Base-by-base conservation (phyloP, 305 asterid genomes). In the Plantago lanceolata region DNA sequence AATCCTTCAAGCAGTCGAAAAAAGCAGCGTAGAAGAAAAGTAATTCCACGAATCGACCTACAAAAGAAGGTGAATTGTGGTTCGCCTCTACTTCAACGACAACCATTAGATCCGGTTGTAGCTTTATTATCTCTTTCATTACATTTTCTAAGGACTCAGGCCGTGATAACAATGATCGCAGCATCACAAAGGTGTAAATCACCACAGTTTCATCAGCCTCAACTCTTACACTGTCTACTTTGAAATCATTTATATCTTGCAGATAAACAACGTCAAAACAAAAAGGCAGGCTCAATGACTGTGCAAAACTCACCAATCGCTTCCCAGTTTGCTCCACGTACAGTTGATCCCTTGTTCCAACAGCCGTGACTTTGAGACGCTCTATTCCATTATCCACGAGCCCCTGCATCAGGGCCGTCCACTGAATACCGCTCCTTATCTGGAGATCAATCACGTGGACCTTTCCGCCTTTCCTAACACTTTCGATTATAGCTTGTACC, bases 381-480 rank as follows among this genome's bases (percentile, higher is more conserved):
- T 54, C 57, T 66, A 70, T 69, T 7, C 63, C 59, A 53, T 49
- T 37, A 16, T 82, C 89, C 2, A 68, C 55, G 1, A 81, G 79
- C 66, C 90, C 92, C 63, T 84, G 86, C 80, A 87, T 81, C 68
- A 87, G 26, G 51, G 82, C 76, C 2, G 79, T 84, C 88, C 93
- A 87, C 0, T 82, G 88, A 6, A 84, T 61, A 14, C 95, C 95
- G 33, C 88, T 79, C 71, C 93, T 75, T 66, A 87, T 76, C 54
- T 84, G 84, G 26, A 87, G 84, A 77, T 87, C 95, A 31, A 87
- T 65, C 66, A 87, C 16, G 43, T 87, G 95, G 76, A 87, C 74
- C 53, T 74, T 82, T 15, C 55, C 29, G 15, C 76, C 65, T 0
- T 52, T 63, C 18, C 54, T 64, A 21, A 83, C 75, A 55, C 70